Base-by-base conservation (phyloP, 352 stramenopile genomes). In the Pythium oligandrum region DNA sequence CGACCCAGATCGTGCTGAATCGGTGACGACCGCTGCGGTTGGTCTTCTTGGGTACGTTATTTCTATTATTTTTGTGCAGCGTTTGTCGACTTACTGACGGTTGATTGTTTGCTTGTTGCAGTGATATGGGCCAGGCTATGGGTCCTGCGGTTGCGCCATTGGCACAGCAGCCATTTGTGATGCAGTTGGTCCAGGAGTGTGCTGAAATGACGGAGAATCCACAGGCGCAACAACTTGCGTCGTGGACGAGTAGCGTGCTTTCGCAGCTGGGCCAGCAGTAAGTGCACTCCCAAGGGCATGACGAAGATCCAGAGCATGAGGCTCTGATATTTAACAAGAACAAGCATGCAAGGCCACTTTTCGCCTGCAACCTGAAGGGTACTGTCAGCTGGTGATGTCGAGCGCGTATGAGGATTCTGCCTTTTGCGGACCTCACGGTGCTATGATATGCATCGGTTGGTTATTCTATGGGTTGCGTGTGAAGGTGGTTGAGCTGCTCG, bases 21-120 rank as follows among this genome's bases (percentile, higher is more conserved):
- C 80, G 55, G 93, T 98, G 53, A 88, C 96, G n/a, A 93, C 78
- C 46, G 90, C 90, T 40, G 89, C 92, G 17, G 87, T 97, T 31
- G 91, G 91, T 17, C 59, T 96, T 46, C 84, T 96, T 75, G 87
- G 87, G 83, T 93, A 77, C 53, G 75, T 71, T 26, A 30, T 48
- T 51, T n/a, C 17, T 57, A 4, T 55, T 32, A 45, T 44, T 37
- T 26, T 59, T 51, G 17, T 6, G 2, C 30, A 4, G 11, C 3
- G 17, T 26, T 64, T 45, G 53, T 43, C 66, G 8, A 51, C 31
- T 55, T 66, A 74, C 8, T 53, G n/a, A 59, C 6, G 40, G 30
- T 8, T 37, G 33, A 32, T 63, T 39, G 40, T 47, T 44, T 48
- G 26, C 4, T 46, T 60, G 48, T 53, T 64, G 47, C 64, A 93